phyloP scores from a whole-genome alignment of 177 flowering plant species.

The Vitis hybrid region DNA sequence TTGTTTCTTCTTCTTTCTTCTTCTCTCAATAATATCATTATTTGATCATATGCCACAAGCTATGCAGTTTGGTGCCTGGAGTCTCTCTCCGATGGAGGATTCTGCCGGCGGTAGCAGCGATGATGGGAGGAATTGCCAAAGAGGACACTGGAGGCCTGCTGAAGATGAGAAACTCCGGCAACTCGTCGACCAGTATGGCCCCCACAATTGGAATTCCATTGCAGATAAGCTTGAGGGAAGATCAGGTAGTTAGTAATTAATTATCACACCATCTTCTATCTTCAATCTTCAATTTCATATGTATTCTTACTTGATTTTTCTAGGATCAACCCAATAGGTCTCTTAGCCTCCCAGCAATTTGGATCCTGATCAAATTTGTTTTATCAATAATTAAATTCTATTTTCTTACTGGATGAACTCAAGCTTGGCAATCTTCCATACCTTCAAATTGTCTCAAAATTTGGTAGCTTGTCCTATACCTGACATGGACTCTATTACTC shows the following conservation, averaged over 20 bases:
- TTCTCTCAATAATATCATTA: no score
- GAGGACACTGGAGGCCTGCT: slow-evolving; percentile 42
- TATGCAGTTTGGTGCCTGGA: not conserved
- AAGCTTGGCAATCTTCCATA: not conserved
- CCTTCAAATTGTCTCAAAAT: not conserved
- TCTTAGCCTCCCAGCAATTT: no score
- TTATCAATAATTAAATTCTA: not conserved
- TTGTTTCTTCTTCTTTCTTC: not conserved
- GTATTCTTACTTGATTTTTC: no score
- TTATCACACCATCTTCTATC: no score
- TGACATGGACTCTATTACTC: no score
- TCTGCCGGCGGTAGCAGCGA: slow-evolving; percentile 12
- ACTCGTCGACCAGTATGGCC: slow-evolving; percentile 26
- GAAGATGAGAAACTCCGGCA: slow-evolving; percentile 31
- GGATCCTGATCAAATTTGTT: no score
- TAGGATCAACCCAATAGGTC: no score
- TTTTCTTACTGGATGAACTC: not conserved
- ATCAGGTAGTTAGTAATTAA: slow-evolving; percentile 23
- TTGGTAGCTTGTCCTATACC: no score
- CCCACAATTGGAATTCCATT: slow-evolving; percentile 35
- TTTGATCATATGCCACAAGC: no score
- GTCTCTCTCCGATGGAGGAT: slow-evolving; percentile 13
- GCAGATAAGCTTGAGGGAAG: slow-evolving; percentile 30
- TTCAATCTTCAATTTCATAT: no score
- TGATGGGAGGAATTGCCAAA: slow-evolving; percentile 14